These are phyloP conservation scores for Penicillium occitanis DNA, from an alignment of 2,329 filamentous ascomycete genomes.

Conservation along the genomic window DNA sequence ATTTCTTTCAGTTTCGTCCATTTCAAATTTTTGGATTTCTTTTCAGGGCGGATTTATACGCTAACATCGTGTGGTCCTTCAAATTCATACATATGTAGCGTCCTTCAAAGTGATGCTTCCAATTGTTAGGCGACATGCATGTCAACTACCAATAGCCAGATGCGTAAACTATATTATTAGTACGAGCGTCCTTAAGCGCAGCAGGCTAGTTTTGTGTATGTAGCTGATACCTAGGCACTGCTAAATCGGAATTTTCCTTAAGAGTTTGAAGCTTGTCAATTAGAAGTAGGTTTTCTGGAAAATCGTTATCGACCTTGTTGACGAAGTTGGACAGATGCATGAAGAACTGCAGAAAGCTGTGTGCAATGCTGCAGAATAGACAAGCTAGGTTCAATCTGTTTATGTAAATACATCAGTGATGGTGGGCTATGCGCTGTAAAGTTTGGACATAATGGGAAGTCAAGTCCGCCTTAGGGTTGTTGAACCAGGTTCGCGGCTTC, in stretches of 20 bases:
- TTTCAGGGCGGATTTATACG: not conserved
- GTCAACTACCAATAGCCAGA: constrained; percentile 17
- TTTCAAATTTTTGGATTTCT: not conserved
- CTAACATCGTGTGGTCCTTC: not conserved
- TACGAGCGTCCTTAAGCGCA: not conserved
- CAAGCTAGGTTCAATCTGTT: not conserved
- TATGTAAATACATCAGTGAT: not conserved
- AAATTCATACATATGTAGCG: not conserved
- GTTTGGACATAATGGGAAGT: not conserved
- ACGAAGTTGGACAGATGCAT: not conserved
- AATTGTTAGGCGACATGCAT: constrained; percentile 18
- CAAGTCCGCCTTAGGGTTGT: not conserved
- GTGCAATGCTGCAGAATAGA: not conserved
- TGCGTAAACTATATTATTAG: not conserved
- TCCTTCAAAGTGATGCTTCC: constrained; percentile 22
- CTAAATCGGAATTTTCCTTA: not conserved
- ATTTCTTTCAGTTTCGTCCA: not conserved
- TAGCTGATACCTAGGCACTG: not conserved
- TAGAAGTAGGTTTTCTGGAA: not conserved
- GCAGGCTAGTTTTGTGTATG: not conserved
- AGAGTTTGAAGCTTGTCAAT: not conserved
- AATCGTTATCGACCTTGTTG: not conserved
- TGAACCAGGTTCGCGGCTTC: not conserved
- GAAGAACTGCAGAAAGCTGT: not conserved
- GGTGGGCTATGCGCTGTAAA: constrained; percentile 4